These are phyloP conservation scores for Blastobotrys chiropterorum DNA, from an alignment of 805 yeast genomes.

Conservation along the genomic window DNA sequence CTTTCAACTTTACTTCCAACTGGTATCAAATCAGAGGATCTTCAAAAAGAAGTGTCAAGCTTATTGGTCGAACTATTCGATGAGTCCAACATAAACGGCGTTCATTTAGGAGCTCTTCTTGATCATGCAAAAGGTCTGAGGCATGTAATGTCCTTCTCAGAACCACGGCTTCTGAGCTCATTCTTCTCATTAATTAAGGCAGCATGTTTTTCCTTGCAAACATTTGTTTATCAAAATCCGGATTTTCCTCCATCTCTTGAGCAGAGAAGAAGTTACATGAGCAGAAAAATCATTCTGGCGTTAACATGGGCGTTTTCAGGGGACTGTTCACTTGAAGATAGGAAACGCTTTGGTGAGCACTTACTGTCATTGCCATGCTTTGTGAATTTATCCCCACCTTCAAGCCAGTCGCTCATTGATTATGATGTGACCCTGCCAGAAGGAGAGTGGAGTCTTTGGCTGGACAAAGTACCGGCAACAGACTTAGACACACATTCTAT, in stretches of 20 bases:
- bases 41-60: slow-evolving; percentile 18
- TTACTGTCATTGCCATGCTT: slow-evolving; percentile 24
- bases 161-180: slow-evolving; percentile 34
- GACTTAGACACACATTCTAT: slow-evolving; percentile 57
- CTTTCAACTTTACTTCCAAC: not conserved
- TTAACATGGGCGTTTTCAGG: slow-evolving; percentile 64
- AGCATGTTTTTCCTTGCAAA: slow-evolving; percentile 29
- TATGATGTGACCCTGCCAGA: slow-evolving; percentile 40
- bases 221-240: slow-evolving; percentile 20
- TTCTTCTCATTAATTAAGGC: slow-evolving; percentile 37
- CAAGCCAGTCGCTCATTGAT: slow-evolving; percentile 31
- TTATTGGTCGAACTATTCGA: slow-evolving; percentile 3
- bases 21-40: not conserved
- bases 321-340: slow-evolving; percentile 38
- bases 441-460: slow-evolving; percentile 43
- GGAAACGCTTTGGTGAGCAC: slow-evolving; percentile 34
- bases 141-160: slow-evolving; percentile 50
- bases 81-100: not conserved
- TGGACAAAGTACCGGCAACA: slow-evolving; percentile 33
- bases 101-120: slow-evolving; percentile 22
- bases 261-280: slow-evolving; percentile 23
- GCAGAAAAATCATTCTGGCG: slow-evolving; percentile 27
- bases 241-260: slow-evolving; percentile 22
- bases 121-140: slow-evolving; percentile 25
- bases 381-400: slow-evolving; percentile 14